phyloP scores from a whole-genome alignment of 495 filamentous ascomycete genomes.

The Talaromyces ruber region DNA sequence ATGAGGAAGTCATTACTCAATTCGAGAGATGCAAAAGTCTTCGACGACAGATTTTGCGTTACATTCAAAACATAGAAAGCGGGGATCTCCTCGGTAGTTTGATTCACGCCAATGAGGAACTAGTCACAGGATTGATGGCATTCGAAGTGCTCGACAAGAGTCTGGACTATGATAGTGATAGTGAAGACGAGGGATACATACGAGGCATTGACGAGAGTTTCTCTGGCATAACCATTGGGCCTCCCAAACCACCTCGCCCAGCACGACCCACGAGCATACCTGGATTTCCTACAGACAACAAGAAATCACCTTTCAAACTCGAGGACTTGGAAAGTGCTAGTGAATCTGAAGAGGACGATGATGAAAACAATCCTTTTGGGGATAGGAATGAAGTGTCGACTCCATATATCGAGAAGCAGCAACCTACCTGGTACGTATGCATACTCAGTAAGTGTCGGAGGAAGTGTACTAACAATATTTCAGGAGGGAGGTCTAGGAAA shows the following conservation, averaged over 20 bases:
- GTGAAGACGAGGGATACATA: conserved; percentile 46
- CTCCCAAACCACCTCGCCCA: conserved; percentile 34
- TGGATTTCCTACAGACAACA: conserved; percentile 16
- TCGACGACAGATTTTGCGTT: conserved; percentile 75
- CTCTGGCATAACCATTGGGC: conserved; percentile 31
- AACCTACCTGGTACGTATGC: conserved; percentile 43
- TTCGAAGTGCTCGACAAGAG: conserved; percentile 94
- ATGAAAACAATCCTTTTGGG: conserved; percentile 70
- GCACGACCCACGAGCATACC: conserved; percentile 22
- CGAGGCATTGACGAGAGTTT: conserved; percentile 27
- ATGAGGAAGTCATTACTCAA: conserved; percentile 60
- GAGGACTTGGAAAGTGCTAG: conserved; percentile 31
- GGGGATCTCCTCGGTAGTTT: conserved; percentile 74
- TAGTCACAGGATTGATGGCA: conserved; percentile 87
- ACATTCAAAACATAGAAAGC: conserved; percentile 78
- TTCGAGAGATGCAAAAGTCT: conserved; percentile 85
- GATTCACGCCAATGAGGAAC: conserved; percentile 74
- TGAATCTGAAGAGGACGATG: conserved; percentile 49
- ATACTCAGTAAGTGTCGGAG: not conserved
- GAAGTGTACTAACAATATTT: not conserved
- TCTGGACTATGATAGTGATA: conserved; percentile 93
- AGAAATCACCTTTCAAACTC: conserved; percentile 13
- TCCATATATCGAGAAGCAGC: conserved; percentile 42
- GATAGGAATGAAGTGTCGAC: conserved; percentile 66
- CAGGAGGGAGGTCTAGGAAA: not conserved